These are phyloP conservation scores for Daldinia sp. DNA, from an alignment of 2,329 filamentous ascomycete species.

Conservation along the genomic window DNA sequence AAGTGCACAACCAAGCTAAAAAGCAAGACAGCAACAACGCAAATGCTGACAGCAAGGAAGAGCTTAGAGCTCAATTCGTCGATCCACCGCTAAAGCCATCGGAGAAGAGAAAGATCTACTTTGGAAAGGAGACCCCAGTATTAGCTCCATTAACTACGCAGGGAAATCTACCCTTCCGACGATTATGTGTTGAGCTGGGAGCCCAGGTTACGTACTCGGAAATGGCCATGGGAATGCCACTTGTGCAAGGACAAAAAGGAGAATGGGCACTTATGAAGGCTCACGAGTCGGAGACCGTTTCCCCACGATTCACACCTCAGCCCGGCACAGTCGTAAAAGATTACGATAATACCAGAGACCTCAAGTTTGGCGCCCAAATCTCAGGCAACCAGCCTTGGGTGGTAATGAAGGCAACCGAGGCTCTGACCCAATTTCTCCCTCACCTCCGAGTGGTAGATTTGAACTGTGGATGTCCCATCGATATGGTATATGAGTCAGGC, in stretches of 20 bases:
- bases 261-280: constrained; percentile 97
- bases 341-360: constrained; percentile 83
- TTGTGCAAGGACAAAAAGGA: constrained; percentile 87
- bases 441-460: constrained; percentile 90
- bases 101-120: constrained; percentile 93
- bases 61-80: constrained; percentile 80
- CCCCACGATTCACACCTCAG: constrained; percentile 71
- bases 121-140: constrained; percentile 89
- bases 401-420: constrained; percentile 86
- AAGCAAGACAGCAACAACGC: constrained; percentile 53
- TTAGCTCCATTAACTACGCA: constrained; percentile 96
- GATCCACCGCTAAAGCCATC: constrained; percentile 89
- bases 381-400: constrained; percentile 92
- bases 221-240: constrained; percentile 92
- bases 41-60: constrained; percentile 55
- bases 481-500: constrained; percentile 87
- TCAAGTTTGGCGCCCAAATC: constrained; percentile 92
- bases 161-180: constrained; percentile 92
- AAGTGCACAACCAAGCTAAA: constrained; percentile 56
- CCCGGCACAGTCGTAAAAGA: constrained; percentile 67
- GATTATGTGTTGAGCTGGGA: constrained; percentile 87
- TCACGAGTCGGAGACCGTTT: constrained; percentile 80
- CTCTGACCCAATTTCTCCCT: constrained; percentile 78
- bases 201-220: constrained; percentile 96
- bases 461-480: constrained; percentile 97